Conservation (phyloP, 2,329 filamentous ascomycete species). For the Clonostachys byssicola region DNA sequence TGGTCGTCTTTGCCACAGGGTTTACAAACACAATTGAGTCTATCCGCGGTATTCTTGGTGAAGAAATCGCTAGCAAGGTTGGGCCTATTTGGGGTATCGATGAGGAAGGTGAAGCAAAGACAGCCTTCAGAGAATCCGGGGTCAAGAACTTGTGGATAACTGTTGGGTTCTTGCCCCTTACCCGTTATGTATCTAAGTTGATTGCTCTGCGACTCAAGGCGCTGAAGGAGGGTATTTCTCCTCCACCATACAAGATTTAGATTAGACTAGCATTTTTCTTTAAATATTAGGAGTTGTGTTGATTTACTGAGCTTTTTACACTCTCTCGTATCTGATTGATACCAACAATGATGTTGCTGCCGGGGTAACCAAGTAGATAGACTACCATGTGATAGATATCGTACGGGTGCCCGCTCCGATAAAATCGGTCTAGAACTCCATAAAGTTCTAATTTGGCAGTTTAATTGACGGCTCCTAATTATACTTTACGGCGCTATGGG, state of each 20-base stretch:
- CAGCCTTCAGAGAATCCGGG: slow-evolving; percentile 22
- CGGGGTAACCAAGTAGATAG: no score
- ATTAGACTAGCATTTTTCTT: no score
- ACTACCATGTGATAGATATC: no score
- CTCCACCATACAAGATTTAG: slow-evolving; percentile 7
- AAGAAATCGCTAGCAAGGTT: slow-evolving; percentile 39
- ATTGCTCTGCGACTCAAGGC: slow-evolving; percentile 24
- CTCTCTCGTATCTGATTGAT: no score
- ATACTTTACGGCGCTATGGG: no score
- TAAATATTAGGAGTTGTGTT: no score
- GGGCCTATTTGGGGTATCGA: slow-evolving; percentile 44
- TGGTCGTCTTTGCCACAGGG: slow-evolving; percentile 40
- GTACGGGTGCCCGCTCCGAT: no score
- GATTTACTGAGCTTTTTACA: no score
- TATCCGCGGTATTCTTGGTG: slow-evolving; percentile 41
- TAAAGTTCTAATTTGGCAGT: no score
- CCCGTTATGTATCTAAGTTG: slow-evolving; percentile 24
- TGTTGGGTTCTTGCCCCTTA: slow-evolving; percentile 24
- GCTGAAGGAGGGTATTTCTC: slow-evolving; percentile 8
- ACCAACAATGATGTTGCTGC: no score
- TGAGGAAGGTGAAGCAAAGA: slow-evolving; percentile 37
- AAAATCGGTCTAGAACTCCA: no score
- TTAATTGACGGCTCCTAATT: no score
- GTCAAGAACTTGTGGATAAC: slow-evolving; percentile 28
- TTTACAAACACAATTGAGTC: slow-evolving; percentile 51